Conservation (phyloP, 345 rosid genomes). For the Garcia nutans region DNA sequence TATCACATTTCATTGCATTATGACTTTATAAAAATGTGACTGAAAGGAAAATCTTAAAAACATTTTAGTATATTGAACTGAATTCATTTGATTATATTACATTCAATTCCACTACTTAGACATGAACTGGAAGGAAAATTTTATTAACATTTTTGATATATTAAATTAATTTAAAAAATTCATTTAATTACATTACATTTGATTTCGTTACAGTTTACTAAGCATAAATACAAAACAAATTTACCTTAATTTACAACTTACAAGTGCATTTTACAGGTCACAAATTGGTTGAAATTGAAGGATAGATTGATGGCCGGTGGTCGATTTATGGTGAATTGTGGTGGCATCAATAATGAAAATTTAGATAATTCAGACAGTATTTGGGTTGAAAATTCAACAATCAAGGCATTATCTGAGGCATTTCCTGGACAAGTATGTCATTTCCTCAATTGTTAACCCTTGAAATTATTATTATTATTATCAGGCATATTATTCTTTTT, state of each 20-base stretch:
- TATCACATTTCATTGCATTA: too few relatives aligned
- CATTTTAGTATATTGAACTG: too few relatives aligned
- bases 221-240: not conserved
- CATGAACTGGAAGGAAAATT: too few relatives aligned
- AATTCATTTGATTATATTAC: too few relatives aligned
- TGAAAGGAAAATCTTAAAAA: too few relatives aligned
- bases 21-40: not conserved
- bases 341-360: conserved; percentile 46
- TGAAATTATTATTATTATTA: not conserved
- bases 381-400: conserved; percentile 57
- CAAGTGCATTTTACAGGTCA: conserved; percentile 38
- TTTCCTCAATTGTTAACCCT: not conserved
- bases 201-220: too few relatives aligned
- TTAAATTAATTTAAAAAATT: too few relatives aligned
- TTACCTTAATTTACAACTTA: not conserved
- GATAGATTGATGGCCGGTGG: conserved; percentile 66
- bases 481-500: too few relatives aligned
- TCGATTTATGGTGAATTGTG: conserved; percentile 83
- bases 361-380: conserved; percentile 23
- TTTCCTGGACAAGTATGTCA: conserved; percentile 63
- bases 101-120: too few relatives aligned
- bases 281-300: conserved; percentile 60
- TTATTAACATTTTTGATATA: too few relatives aligned
- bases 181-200: too few relatives aligned
- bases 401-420: conserved; percentile 60